These are phyloP conservation scores for Tuber microsphaerosporum DNA, from an alignment of 495 filamentous ascomycete species.

Conservation along the genomic window DNA sequence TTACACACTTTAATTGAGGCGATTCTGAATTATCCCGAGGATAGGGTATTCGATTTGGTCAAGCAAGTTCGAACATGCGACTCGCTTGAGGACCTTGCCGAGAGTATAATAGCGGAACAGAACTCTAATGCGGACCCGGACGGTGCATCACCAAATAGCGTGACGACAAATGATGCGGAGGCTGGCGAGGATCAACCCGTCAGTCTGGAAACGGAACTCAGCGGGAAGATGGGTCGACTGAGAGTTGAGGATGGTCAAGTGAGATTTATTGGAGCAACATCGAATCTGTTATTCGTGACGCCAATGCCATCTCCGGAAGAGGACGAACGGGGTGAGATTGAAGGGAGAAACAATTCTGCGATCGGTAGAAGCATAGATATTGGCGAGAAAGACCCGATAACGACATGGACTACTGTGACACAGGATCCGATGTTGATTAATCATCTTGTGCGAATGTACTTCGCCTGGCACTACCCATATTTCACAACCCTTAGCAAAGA, in stretches of 20 bases:
- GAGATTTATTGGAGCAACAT: conserved; percentile 90
- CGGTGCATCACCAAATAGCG: conserved; percentile 30
- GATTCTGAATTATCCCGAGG: conserved; percentile 78
- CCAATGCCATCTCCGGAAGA: conserved; percentile 44
- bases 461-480: conserved; percentile 95
- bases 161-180: conserved; percentile 27
- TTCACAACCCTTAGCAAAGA: conserved; percentile 88
- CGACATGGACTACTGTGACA: conserved; percentile 83
- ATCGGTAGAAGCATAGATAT: conserved; percentile 45
- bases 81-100: conserved; percentile 81
- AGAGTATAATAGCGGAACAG: conserved; percentile 43
- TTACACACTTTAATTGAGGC: conserved; percentile 87
- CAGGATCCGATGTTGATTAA: conserved; percentile 67
- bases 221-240: conserved; percentile 88
- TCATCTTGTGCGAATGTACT: conserved; percentile 95
- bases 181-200: conserved; percentile 47
- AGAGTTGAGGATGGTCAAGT: conserved; percentile 80
- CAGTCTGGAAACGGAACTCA: conserved; percentile 76
- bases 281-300: conserved; percentile 81
- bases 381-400: conserved; percentile 57
- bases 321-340: conserved; percentile 48
- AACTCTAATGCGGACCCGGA: conserved; percentile 40
- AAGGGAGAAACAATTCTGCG: conserved; percentile 34
- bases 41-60: conserved; percentile 73
- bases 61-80: conserved; percentile 85